A percentile compares a stretch with the other conserved stretches of the same genome.
phyloP scores from a whole-genome alignment of 2,329 filamentous ascomycete species.

The Calonectria pseudoturangicola region DNA sequence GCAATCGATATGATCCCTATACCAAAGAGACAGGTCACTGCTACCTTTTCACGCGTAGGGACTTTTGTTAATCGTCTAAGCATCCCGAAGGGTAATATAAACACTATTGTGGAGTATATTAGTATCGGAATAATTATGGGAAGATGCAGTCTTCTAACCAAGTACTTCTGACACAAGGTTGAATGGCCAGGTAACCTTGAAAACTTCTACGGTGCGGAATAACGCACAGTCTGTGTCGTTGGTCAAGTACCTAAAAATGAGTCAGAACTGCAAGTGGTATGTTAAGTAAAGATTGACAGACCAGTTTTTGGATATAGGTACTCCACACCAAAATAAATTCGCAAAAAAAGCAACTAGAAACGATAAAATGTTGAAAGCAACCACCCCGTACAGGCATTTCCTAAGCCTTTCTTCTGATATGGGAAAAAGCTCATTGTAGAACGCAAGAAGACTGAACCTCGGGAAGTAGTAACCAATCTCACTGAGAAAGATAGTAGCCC shows the following conservation, averaged over 20 bases:
- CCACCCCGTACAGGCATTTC: neutral
- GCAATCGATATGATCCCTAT: neutral
- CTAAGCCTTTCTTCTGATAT: constrained; percentile 9
- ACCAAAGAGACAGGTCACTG: neutral
- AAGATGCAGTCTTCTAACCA: neutral
- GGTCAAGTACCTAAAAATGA: neutral
- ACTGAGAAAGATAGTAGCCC: constrained; percentile 5
- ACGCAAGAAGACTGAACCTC: neutral
- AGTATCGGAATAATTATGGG: neutral
- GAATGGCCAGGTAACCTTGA: neutral
- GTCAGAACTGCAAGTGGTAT: too few relatives aligned
- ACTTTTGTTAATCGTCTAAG: neutral
- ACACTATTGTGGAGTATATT: neutral
- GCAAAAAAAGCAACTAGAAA: neutral
- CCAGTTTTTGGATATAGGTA: neutral
- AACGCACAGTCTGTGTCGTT: neutral
- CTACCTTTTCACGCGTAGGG: neutral
- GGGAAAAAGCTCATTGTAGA: neutral
- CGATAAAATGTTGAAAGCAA: neutral
- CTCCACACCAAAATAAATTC: neutral
- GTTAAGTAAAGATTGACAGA: neutral
- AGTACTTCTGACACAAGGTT: neutral
- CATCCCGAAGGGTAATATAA: constrained; percentile 2
- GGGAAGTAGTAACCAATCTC: constrained; percentile 3
- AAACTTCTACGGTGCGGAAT: neutral